Conservation (phyloP, 176 grass and related monocot species). For the bread wheat (Triticum aestivum) region IWGSC_CS_RefSeq_v2.1 NC_057808.1:108562809-108563308, state of each 20-base stretch:
- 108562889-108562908: slow-evolving; percentile 88
- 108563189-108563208: slow-evolving; percentile 98
- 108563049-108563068: slow-evolving; percentile 69
- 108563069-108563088: background rate
- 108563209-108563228: slow-evolving; percentile 88
- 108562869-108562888: slow-evolving; percentile 91
- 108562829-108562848: background rate
- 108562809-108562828: slow-evolving; percentile 3
- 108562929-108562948: slow-evolving; percentile 80
- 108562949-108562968: slow-evolving; percentile 98
- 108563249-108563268: slow-evolving; percentile 62
- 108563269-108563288: slow-evolving; percentile 87
- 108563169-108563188: slow-evolving; percentile 27
- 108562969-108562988: slow-evolving; percentile 91
- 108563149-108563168: background rate
- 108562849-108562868: slow-evolving; percentile 18
- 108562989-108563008: slow-evolving; percentile 95
- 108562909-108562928: slow-evolving; percentile 84
- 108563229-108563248: slow-evolving; percentile 73
- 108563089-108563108: background rate
- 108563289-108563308: slow-evolving; percentile 84
- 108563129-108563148: background rate
- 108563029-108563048: slow-evolving; percentile 77
- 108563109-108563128: background rate
- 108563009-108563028: slow-evolving; percentile 72